Percentiles rank a stretch among this genome's conserved stretches.
These are phyloP conservation scores for Magnaporthiopsis poae DNA, from an alignment of 2,329 filamentous ascomycete genomes.

Conservation along the genomic window DNA sequence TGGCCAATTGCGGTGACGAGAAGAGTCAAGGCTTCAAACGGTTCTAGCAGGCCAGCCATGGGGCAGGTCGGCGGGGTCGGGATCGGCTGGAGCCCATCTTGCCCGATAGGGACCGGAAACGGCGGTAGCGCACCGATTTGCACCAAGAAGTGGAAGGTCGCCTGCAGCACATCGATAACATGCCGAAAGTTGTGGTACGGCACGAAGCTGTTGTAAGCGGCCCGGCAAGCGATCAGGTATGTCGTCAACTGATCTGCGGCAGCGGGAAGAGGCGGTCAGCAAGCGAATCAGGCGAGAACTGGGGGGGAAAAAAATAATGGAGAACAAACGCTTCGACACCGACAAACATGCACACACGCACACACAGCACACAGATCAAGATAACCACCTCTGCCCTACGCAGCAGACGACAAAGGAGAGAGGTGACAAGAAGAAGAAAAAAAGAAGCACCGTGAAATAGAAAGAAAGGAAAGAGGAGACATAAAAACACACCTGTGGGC, in stretches of 20 bases:
- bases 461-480: slow-evolving; percentile 6
- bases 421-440: neutral
- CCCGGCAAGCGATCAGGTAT: slow-evolving; percentile 78
- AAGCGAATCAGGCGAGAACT: slow-evolving; percentile 4
- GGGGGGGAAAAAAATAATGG: neutral
- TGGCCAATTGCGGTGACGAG: slow-evolving; percentile 95
- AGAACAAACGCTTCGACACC: neutral
- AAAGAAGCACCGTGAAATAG: slow-evolving; percentile 1
- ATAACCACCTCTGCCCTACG: neutral
- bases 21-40: slow-evolving; percentile 79
- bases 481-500: slow-evolving; percentile 52
- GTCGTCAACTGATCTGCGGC: slow-evolving; percentile 63
- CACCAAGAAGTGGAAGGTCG: slow-evolving; percentile 80
- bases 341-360: neutral
- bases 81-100: neutral
- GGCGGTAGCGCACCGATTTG: slow-evolving; percentile 65
- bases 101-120: slow-evolving; percentile 39
- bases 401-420: slow-evolving; percentile 5
- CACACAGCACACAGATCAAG: neutral
- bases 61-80: slow-evolving; percentile 41
- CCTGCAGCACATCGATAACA: slow-evolving; percentile 90
- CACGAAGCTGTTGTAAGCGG: slow-evolving; percentile 92
- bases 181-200: slow-evolving; percentile 98
- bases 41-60: slow-evolving; percentile 65
- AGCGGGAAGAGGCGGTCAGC: slow-evolving; percentile 28